Conservation (phyloP, 2,329 filamentous ascomycete species). For the Fusarium protoensiforme region DNA sequence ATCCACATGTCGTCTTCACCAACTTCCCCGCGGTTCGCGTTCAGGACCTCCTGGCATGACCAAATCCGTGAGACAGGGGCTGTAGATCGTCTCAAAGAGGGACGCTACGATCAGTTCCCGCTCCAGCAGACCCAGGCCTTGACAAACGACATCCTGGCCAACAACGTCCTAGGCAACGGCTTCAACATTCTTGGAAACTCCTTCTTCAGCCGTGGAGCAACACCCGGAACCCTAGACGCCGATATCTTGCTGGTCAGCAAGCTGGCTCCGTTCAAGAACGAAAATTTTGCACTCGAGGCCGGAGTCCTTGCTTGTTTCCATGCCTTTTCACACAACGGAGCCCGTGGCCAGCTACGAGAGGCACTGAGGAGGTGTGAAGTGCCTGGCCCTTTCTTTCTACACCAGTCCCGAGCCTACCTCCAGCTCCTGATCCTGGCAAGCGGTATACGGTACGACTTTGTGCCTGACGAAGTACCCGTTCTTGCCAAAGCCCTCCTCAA, state of each 20-base stretch:
- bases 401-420: constrained; percentile 14
- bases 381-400: neutral
- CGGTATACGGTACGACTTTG: neutral
- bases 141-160: neutral
- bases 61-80: constrained; percentile 20
- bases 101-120: constrained; percentile 18
- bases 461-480: neutral
- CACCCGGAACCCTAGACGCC: constrained; percentile 8
- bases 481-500: constrained; percentile 8
- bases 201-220: constrained; percentile 7
- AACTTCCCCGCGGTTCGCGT: constrained; percentile 2
- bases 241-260: constrained; percentile 7
- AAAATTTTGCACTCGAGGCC: constrained; percentile 9
- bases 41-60: constrained; percentile 14
- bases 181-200: neutral
- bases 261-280: constrained; percentile 2
- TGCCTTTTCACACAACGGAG: constrained; percentile 3
- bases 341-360: constrained; percentile 2
- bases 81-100: constrained; percentile 2
- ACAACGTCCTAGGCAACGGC: neutral
- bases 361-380: constrained; percentile 2
- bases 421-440: constrained; percentile 18
- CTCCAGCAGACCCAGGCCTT: constrained; percentile 9
- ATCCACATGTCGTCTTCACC: constrained; percentile 19
- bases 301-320: constrained; percentile 20